Base-by-base conservation (phyloP, 2,329 filamentous ascomycete species). In the Penicillium sp. region DNA sequence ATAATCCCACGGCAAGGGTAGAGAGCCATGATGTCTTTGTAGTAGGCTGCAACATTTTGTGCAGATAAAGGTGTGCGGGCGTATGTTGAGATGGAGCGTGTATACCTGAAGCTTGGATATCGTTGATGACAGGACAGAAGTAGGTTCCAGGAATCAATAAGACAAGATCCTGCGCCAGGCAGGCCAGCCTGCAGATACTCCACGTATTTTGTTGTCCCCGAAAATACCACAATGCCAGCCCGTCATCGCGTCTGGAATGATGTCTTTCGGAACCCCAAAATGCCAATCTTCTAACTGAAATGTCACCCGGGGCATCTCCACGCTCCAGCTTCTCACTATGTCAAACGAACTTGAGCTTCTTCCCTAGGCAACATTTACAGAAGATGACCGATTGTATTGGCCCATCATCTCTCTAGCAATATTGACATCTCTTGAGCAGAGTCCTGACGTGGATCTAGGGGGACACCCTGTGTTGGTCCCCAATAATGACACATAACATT, bases 231-330 rank as follows among this genome's bases (percentile, higher is more conserved):
- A 47, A 50, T 50, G 11, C 48, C 48, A 25, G 16, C 13, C 29
- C 34, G 36, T 28, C 28, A n/a, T 44, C 19, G 3, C 19, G 41
- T 31, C 19, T 55, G 56, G 59, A 60, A 61, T 60, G 56, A 49
- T 22, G 29, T 12, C 29, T 37, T 37, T 29, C 10, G 29, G 18
- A 19, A 11, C 13, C 14, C 41, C 39, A 36, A 54, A 19, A 52
- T 54, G 42, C 49, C 46, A 30, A 31, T 35, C 25, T 22, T 3
- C 19, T 22, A 5, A 22, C 19, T 53, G 29, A 28, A 33, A 52
- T 46, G 45, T 7, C 41, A 7, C 16, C 29, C 8, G 4, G 4
- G 18, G 10, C n/a, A 2, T 36, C 12, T 25, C 22, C 7, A 25
- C 2, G 22, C 22, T 11, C 27, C 30, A 14, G 25, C 22, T 13